Conservation (phyloP, 352 stramenopile species). For the Globisporangium alternatum region DNA sequence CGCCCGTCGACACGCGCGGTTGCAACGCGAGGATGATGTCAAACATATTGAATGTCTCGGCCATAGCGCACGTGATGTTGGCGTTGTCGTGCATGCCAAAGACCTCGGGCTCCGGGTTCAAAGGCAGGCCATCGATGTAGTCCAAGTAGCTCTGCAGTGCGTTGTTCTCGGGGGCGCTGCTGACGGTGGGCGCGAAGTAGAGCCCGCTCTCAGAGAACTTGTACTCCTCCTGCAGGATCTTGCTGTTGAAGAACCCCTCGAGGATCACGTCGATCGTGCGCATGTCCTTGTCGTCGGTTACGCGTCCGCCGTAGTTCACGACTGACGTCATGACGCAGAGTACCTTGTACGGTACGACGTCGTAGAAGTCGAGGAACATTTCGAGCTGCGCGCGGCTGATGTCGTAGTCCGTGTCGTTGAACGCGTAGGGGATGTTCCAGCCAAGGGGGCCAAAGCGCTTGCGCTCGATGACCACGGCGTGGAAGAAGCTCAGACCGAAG, state of each 20-base stretch:
- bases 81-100: conserved; percentile 96
- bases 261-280: conserved; percentile 84
- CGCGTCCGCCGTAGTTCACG: conserved; percentile 92
- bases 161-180: conserved; percentile 45
- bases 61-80: conserved; percentile 92
- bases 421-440: conserved; percentile 92
- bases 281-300: conserved; percentile 93
- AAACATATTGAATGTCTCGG: conserved; percentile 88
- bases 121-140: conserved; percentile 84
- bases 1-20: conserved; percentile 72
- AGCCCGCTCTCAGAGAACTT: conserved; percentile 66
- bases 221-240: conserved; percentile 64
- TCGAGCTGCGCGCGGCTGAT: conserved; percentile 83
- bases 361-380: conserved; percentile 91
- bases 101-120: conserved; percentile 90
- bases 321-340: conserved; percentile 86
- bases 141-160: conserved; percentile 77
- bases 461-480: conserved; percentile 79
- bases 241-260: conserved; percentile 72
- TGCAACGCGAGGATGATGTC: conserved; percentile 87
- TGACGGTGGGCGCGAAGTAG: conserved; percentile 68
- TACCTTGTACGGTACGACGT: conserved; percentile 85
- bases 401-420: conserved; percentile 82
- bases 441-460: conserved; percentile 85
- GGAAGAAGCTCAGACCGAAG: conserved; percentile 46